Percentiles rank a stretch among this genome's conserved stretches.
Evolutionary conservation across 306 rosid species (phyloP).

Genomic region (Rosa chinensis): DNA sequence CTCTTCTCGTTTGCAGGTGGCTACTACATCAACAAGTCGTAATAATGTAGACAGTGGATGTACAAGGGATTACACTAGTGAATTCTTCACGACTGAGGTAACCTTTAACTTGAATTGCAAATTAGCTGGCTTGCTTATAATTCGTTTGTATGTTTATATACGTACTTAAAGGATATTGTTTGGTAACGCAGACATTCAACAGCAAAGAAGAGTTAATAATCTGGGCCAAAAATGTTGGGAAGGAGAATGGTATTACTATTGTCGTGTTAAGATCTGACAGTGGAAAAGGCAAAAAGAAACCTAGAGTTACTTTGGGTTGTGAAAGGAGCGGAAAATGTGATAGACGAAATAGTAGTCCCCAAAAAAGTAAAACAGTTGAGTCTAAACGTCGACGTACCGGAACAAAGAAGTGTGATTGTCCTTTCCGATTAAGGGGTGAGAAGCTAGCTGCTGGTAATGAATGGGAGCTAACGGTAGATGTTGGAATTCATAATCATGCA

Average conservation of each 20-base stretch:
- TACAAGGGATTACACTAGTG: not conserved
- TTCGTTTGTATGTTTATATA: not conserved
- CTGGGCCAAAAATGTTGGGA: not conserved
- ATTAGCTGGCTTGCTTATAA: not conserved
- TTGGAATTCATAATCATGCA: not conserved
- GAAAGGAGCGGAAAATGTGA: not conserved
- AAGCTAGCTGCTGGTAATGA: not conserved
- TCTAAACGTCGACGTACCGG: not conserved
- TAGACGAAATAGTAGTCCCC: not conserved
- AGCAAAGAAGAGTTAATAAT: not conserved
- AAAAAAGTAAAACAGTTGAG: not conserved
- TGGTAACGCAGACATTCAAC: not conserved
- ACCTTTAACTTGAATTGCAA: not conserved
- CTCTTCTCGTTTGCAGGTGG: not conserved
- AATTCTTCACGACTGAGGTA: not conserved
- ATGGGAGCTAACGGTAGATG: not conserved
- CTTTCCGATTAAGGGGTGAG: not conserved
- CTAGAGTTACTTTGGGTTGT: not conserved
- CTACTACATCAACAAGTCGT: not conserved
- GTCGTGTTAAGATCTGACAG: not conserved
- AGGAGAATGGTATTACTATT: not conserved
- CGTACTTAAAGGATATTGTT: not conserved
- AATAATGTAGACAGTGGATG: not conserved
- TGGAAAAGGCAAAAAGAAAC: not conserved
- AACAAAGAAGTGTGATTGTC: not conserved